These are phyloP conservation scores for Aureobasidium pullulans DNA, from an alignment of 2,329 filamentous ascomycete species.

Conservation along the genomic window DNA sequence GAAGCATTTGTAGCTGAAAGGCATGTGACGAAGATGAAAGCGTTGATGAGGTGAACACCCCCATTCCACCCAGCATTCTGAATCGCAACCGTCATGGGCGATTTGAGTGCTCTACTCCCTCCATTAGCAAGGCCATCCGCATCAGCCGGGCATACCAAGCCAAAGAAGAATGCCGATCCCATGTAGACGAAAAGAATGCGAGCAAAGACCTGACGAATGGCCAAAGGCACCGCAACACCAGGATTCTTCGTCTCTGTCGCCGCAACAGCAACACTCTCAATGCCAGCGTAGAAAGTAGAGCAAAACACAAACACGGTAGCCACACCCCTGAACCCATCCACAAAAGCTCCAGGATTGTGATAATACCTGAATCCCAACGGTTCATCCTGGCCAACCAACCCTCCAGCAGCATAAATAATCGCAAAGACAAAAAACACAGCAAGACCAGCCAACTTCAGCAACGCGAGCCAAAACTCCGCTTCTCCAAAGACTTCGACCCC, in stretches of 20 bases:
- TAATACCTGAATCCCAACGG: conserved; percentile 30
- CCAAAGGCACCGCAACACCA: conserved; percentile 32
- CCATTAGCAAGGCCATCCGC: conserved; percentile 56
- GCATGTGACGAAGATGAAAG: conserved; percentile 67
- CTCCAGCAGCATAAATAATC: conserved; percentile 31
- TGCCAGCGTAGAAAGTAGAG: conserved; percentile 43
- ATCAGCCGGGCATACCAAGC: conserved; percentile 65
- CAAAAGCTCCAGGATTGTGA: conserved; percentile 33
- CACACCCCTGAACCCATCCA: conserved; percentile 34
- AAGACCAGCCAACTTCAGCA: conserved; percentile 32
- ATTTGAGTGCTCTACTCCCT: conserved; percentile 56
- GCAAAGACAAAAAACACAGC: conserved; percentile 34
- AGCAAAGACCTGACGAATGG: conserved; percentile 27
- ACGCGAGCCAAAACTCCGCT: conserved; percentile 39
- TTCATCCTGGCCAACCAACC: conserved; percentile 23
- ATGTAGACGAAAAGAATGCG: conserved; percentile 51
- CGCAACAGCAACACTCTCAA: conserved; percentile 45
- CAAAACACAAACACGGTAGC: conserved; percentile 37
- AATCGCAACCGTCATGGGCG: conserved; percentile 66
- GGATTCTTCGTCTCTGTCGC: conserved; percentile 48
- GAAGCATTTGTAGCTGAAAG: conserved; percentile 66
- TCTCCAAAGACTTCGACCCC: conserved; percentile 36
- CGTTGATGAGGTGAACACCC: conserved; percentile 70
- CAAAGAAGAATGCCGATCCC: conserved; percentile 66
- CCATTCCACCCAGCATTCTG: conserved; percentile 66